Evolutionary conservation across 805 yeast species (phyloP).

Genomic region (Metschnikowia anglica): DNA sequence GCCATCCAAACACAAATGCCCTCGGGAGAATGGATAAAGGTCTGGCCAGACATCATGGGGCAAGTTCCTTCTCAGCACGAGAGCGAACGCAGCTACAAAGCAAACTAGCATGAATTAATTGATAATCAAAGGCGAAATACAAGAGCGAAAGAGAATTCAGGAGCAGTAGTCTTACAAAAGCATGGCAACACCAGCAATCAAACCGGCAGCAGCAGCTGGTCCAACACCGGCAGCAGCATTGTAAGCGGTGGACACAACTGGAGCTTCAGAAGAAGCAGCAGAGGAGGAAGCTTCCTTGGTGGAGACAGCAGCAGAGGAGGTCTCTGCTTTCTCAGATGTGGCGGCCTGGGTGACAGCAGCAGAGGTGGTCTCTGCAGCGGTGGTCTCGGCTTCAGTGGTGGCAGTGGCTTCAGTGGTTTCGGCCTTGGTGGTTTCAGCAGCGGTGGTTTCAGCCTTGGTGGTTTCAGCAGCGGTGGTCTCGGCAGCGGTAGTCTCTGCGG

Average conservation of each 20-base stretch:
- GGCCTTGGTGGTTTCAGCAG: slow-evolving; percentile 2
- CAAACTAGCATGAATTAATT: background rate
- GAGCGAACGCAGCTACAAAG: too few species aligned
- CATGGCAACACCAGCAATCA: slow-evolving; percentile 20
- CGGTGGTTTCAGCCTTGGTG: slow-evolving; percentile 2
- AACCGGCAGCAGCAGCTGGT: slow-evolving; percentile 19
- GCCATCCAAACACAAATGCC: too few species aligned
- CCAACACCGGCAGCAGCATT: slow-evolving; percentile 18
- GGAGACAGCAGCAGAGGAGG: slow-evolving; percentile 10
- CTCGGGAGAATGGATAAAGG: too few species aligned
- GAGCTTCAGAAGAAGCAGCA: slow-evolving; percentile 15
- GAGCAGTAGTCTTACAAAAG: slow-evolving; percentile 9
- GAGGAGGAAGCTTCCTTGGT: slow-evolving; percentile 10
- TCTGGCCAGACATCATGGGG: too few species aligned
- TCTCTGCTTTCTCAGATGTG: slow-evolving; percentile 7
- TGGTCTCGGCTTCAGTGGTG: slow-evolving; percentile 7
- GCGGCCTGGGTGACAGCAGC: slow-evolving; percentile 10
- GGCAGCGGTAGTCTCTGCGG: slow-evolving; percentile 17
- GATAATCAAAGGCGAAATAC: background rate
- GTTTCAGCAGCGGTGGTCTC: background rate
- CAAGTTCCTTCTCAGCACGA: too few species aligned
- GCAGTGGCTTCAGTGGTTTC: slow-evolving; percentile 7
- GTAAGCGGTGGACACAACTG: slow-evolving; percentile 14
- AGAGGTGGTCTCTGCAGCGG: slow-evolving; percentile 8
- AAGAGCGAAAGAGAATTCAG: background rate